Percentiles rank a stretch among this genome's conserved stretches.
Conservation (phyloP, 176 grass and related monocot genomes). For the Bromus sterilis region DNA sequence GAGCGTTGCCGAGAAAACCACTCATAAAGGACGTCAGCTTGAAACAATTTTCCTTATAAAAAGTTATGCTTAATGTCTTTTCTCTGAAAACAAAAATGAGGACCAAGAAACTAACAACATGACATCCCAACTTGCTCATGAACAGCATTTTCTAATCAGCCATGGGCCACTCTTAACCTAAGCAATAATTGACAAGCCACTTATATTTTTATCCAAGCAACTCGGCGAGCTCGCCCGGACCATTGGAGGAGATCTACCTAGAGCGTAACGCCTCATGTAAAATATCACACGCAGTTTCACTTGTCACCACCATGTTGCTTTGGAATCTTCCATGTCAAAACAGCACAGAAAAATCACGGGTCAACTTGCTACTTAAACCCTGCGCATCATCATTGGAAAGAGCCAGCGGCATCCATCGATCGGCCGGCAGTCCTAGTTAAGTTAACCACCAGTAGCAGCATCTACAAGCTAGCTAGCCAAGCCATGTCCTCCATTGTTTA, state of each 20-base stretch:
- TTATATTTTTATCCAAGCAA: background rate
- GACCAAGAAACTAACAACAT: too few species aligned
- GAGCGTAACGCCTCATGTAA: slow-evolving; percentile 9
- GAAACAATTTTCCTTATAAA: too few species aligned
- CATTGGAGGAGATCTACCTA: slow-evolving; percentile 19
- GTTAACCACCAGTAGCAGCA: slow-evolving; percentile 9
- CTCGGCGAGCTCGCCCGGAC: background rate
- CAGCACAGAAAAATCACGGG: background rate
- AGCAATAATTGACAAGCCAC: background rate
- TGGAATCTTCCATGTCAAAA: slow-evolving; percentile 22
- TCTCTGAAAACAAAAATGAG: too few species aligned
- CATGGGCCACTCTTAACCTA: background rate
- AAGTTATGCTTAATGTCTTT: too few species aligned
- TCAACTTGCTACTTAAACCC: slow-evolving; percentile 27
- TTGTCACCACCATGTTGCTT: slow-evolving; percentile 21
- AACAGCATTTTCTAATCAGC: background rate
- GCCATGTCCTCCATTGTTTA: background rate
- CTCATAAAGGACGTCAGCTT: too few species aligned
- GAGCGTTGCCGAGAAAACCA: too few species aligned
- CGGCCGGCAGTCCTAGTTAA: slow-evolving; percentile 40
- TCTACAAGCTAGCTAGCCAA: background rate
- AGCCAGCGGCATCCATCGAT: too few species aligned
- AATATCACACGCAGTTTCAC: background rate
- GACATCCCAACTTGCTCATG: slow-evolving; percentile 11
- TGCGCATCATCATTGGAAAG: slow-evolving; percentile 27